A percentile compares a stretch with the other conserved stretches of the same genome.
phyloP scores from a whole-genome alignment of 345 rosid genomes.

The Jatropha curcas region DNA sequence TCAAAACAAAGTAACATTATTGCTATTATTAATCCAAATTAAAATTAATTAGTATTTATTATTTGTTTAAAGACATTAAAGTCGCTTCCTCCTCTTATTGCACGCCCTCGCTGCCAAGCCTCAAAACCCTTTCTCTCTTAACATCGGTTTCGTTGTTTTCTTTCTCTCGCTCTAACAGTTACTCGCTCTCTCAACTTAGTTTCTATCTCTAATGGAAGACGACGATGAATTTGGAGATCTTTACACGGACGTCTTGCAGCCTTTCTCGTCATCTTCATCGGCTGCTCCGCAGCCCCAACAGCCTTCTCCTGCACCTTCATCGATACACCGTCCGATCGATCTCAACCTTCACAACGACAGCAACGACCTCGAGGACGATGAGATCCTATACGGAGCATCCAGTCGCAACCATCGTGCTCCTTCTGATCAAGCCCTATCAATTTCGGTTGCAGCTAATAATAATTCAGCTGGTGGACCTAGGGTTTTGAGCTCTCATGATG shows the following conservation, averaged over 20 bases:
- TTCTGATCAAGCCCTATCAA: slow-evolving; percentile 7
- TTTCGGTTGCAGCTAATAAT: slow-evolving; percentile 4
- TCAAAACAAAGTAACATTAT: too few relatives aligned
- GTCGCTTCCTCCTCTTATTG: background rate
- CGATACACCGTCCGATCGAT: slow-evolving; percentile 56
- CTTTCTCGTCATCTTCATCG: slow-evolving; percentile 43
- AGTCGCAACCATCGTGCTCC: slow-evolving; percentile 12
- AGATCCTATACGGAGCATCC: slow-evolving; percentile 16
- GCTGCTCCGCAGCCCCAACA: slow-evolving; percentile 29
- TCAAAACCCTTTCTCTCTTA: slow-evolving; percentile 16
- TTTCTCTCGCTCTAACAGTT: background rate
- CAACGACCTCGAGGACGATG: slow-evolving; percentile 19
- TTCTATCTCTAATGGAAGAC: slow-evolving; percentile 61
- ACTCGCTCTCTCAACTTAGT: background rate
- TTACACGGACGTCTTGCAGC: slow-evolving; percentile 75
- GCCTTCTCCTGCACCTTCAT: slow-evolving; percentile 27
- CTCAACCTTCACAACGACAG: slow-evolving; percentile 46
- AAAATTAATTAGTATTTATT: too few relatives aligned
- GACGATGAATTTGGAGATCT: slow-evolving; percentile 99
- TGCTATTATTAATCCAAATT: too few relatives aligned
- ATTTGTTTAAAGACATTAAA: background rate
- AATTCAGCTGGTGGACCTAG: slow-evolving; percentile 41
- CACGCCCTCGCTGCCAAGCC: background rate
- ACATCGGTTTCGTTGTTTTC: background rate
- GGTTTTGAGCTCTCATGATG: slow-evolving; percentile 39